Evolutionary conservation across 306 rosid genomes (phyloP), one percentile per base, ranked within the genome.

Genomic region (Psophocarpus tetragonolobus): DNA sequence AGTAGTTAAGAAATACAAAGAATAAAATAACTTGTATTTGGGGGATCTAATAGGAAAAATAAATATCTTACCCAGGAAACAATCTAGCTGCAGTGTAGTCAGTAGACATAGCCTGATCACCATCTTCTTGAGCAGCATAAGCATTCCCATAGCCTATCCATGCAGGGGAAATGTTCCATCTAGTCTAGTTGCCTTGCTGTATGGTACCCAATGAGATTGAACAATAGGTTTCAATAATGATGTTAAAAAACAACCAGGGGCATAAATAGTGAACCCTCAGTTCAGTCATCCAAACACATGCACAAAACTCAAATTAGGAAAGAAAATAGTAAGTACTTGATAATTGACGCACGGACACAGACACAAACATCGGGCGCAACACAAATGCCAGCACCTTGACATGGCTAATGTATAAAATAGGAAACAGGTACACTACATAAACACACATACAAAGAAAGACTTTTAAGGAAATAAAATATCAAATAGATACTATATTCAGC

Each of bases 131-230:
- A 84, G 97, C 96, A 82, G 99, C 93, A 84, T 80, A 90, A 64
- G 97, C 97, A 75, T 95, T 95, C 39, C 99, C 97, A 81, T 71
- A 90, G 39, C 99, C 99, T 79, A 95, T 92, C 99, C 97, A 92
- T 36, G 97, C 98, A 80, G 97, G 99, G 36, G 97, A 80, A 95
- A 95, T 73, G 92, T 91, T 75, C 93, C 90, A 79, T 95, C 99
- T 36, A 95, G 89, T 86, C 84, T 91, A 50, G 99, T 91, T 67
- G 97, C 97, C 88, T 95, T 95, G 90, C 97, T 95, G 85, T 24
- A 48, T n/a, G n/a, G n/a, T n/a, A n/a, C n/a, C n/a, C n/a, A n/a
- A n/a, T n/a, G n/a, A n/a, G n/a, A n/a, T n/a, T n/a, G n/a, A n/a
- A n/a, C n/a, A n/a, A n/a, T n/a, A n/a, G n/a, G n/a, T n/a, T n/a